phyloP scores from a whole-genome alignment of 148 eudicot species.

The Heliamphora exappendiculata region DNA sequence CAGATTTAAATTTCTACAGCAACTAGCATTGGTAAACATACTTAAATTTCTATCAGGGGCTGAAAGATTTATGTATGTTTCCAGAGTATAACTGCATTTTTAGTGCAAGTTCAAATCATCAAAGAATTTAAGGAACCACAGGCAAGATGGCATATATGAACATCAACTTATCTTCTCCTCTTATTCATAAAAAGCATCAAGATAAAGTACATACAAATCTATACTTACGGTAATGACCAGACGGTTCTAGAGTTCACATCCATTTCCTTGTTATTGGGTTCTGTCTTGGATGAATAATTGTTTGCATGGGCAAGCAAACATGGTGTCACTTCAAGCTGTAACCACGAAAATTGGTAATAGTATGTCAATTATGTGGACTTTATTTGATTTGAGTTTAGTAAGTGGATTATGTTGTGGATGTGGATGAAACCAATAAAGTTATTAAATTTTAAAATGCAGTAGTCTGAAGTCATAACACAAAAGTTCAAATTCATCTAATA shows the following conservation, averaged over 20 bases:
- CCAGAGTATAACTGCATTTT: not conserved
- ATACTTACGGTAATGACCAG: constrained; percentile 89
- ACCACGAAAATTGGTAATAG: constrained; percentile 14
- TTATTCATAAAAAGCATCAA: not conserved
- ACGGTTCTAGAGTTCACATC: constrained; percentile 50
- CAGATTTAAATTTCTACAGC: not conserved
- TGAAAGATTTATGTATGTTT: not conserved
- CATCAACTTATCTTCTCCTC: not conserved
- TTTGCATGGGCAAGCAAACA: constrained; percentile 65
- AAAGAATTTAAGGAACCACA: constrained; percentile 6
- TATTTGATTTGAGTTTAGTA: too few relatives aligned
- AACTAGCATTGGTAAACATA: not conserved
- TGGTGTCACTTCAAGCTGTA: constrained; percentile 81
- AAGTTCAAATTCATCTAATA: not conserved
- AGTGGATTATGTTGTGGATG: too few relatives aligned
- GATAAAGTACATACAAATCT: not conserved
- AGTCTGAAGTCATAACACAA: not conserved
- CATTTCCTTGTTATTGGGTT: constrained; percentile 22
- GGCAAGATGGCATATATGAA: not conserved
- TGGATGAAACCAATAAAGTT: not conserved
- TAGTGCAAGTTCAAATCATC: not conserved
- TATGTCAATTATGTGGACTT: constrained; percentile 4
- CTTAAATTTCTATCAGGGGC: not conserved
- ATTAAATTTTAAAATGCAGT: not conserved
- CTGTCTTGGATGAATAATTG: constrained; percentile 21